Evolutionary conservation across 345 rosid species (phyloP).

Genomic region (Toxicodendron radicans): DNA sequence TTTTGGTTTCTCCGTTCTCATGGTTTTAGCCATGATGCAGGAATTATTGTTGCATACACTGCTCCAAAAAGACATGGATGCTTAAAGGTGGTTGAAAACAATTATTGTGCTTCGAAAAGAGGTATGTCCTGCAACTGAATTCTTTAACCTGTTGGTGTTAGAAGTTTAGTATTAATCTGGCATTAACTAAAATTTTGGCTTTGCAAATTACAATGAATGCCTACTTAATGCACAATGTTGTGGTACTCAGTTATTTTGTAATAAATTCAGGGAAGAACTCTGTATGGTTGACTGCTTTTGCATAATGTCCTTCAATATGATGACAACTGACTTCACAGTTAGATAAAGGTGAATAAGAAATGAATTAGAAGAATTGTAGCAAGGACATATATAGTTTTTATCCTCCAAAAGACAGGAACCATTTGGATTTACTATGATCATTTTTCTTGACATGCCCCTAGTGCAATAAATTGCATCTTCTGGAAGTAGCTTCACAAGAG

Average conservation of each 20-base stretch:
- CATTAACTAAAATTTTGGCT: neutral
- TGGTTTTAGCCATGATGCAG: slow-evolving; percentile 40
- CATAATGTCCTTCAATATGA: neutral
- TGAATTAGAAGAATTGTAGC: neutral
- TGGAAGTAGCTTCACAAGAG: neutral
- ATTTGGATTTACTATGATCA: neutral
- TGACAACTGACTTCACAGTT: neutral
- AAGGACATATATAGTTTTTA: neutral
- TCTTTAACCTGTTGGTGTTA: slow-evolving; percentile 10
- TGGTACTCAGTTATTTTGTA: neutral
- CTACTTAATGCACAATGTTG: neutral
- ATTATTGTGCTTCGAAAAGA: slow-evolving; percentile 89
- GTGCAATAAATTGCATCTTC: neutral
- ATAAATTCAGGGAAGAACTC: neutral
- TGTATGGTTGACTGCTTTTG: neutral
- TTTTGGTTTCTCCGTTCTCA: slow-evolving; percentile 22
- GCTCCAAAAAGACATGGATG: slow-evolving; percentile 84
- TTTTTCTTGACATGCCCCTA: neutral
- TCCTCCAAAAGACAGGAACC: slow-evolving; percentile 4
- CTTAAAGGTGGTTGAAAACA: slow-evolving; percentile 85
- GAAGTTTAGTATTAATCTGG: neutral
- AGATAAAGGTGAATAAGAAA: neutral
- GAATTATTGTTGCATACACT: slow-evolving; percentile 70
- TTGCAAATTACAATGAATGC: neutral
- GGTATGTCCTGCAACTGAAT: slow-evolving; percentile 39